Base-by-base conservation (phyloP, 805 yeast species). In the Nakazawaea siamensis region DNA sequence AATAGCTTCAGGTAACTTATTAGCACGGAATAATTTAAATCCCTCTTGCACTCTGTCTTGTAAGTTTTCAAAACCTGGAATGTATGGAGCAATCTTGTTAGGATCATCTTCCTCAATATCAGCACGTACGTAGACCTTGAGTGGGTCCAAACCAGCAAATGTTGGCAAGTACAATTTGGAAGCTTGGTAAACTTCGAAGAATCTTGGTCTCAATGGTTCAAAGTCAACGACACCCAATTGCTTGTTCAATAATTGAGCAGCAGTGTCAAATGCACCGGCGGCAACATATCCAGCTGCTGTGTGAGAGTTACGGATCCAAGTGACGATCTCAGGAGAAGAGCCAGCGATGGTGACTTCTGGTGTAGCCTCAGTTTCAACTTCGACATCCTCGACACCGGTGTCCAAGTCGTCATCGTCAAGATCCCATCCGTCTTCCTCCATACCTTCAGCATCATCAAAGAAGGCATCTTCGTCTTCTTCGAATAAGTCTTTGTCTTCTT, bases 251-350 rank as follows among this genome's bases (percentile, higher is more conserved):
- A 94, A 73, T 50, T 87, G 94, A 26, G 96, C 92, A 25, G 97
- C 99, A 35, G 90, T 82, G 46, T 87, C 97, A 54, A 90, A 90
- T 4, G 94, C 83, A 48, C 99, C 99, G 2, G 96, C 87, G 2
- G 98, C 97, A 50, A 81, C 87, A 48, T 86, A 84, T 18, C 85
- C 86, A 20, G 95, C 97, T 4, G 97, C 86, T 37, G 88, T 72
- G 43, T 80, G 82, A 13, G 95, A 83, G 58, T 82, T 85, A 45
- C 90, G 80, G 20, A 84, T 71, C 98, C 99, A 94, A 39, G 59
- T 58, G 4, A 79, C 78, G 21, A 76, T 59, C 54, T 88, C 95
- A 18, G 9, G 18, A 20, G 72, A 71, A 12, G 68, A 68, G 4
- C 37, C 27, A 6, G 32, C 40, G 17, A 24, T 26, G 39, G 55